Conservation (phyloP, 2,329 filamentous ascomycete genomes). For the Ophiostoma australiae region DNA sequence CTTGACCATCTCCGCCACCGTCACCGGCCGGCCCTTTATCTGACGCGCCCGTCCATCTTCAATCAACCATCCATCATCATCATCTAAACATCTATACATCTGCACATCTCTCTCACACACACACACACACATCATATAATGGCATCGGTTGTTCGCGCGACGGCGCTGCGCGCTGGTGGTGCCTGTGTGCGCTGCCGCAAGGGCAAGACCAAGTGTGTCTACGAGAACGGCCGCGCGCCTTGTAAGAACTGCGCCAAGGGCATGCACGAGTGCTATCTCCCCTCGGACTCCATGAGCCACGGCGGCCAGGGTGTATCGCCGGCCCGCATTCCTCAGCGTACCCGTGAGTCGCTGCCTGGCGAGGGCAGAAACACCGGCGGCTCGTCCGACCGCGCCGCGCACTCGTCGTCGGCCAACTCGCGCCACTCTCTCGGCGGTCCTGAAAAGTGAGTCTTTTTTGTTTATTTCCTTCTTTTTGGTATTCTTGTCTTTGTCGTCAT, state of each 20-base stretch:
- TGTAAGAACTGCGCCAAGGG: conserved; percentile 61
- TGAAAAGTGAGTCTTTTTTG: conserved; percentile 50
- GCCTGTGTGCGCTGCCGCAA: conserved; percentile 60
- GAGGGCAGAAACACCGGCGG: conserved; percentile 44
- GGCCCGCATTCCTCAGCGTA: conserved; percentile 47
- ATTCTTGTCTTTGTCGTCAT: neutral
- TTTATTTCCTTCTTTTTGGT: neutral
- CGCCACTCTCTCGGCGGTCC: conserved; percentile 45
- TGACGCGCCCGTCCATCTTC: neutral
- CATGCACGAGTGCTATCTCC: conserved; percentile 59
- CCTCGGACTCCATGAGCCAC: conserved; percentile 56
- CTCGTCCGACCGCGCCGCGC: conserved; percentile 41
- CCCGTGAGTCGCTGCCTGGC: conserved; percentile 52
- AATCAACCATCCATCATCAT: neutral
- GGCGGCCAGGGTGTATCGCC: conserved; percentile 54
- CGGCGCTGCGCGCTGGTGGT: conserved; percentile 56
- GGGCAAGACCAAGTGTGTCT: conserved; percentile 60
- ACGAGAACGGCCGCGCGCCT: conserved; percentile 57
- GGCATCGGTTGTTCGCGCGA: conserved; percentile 51
- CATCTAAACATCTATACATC: conserved; percentile 7
- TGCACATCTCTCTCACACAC: neutral
- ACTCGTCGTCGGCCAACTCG: conserved; percentile 43
- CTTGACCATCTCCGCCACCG: neutral
- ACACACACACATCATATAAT: conserved; percentile 32
- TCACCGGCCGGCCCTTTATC: neutral